These are phyloP conservation scores for Microbotryum lychnidis-dioicae DNA, from an alignment of 1,284 basidiomycete species.

Conservation along the genomic window DNA sequence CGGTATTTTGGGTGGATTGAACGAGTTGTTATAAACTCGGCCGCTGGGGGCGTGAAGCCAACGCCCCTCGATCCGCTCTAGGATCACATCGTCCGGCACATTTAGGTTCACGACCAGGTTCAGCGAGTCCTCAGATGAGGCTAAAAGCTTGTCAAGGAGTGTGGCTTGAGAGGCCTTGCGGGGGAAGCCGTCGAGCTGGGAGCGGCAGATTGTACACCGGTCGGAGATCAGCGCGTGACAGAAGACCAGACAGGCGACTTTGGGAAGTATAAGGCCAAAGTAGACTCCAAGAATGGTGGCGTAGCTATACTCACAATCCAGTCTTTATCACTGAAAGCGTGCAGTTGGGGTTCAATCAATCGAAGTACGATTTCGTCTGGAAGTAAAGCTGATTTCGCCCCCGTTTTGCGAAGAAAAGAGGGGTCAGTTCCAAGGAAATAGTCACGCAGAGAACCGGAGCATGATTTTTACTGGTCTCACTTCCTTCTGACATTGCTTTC, in stretches of 20 bases:
- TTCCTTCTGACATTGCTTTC: conserved; percentile 63
- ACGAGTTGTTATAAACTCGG: conserved; percentile 69
- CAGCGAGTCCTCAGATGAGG: conserved; percentile 45
- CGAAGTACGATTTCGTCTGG: conserved; percentile 70
- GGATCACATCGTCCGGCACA: conserved; percentile 82
- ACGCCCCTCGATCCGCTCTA: conserved; percentile 74
- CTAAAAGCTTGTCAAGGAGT: conserved; percentile 56
- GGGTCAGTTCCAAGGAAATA: too few relatives aligned
- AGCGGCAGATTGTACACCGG: not conserved
- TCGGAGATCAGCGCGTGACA: too few relatives aligned
- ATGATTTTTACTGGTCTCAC: conserved; percentile 22
- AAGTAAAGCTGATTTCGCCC: conserved; percentile 46
- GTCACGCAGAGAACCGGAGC: not conserved
- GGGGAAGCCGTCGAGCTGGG: conserved; percentile 81
- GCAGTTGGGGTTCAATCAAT: conserved; percentile 62
- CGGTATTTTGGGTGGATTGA: conserved; percentile 73
- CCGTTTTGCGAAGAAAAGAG: too few relatives aligned
- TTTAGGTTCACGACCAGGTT: conserved; percentile 85
- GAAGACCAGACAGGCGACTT: too few relatives aligned
- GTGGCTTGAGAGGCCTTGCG: conserved; percentile 82
- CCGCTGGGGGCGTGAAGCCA: conserved; percentile 92
- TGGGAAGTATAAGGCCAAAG: too few relatives aligned
- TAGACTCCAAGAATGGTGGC: too few relatives aligned
- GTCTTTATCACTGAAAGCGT: conserved; percentile 54
- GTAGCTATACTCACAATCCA: not conserved